Conservation (phyloP, 805 yeast species). For the Helenozyma baotianmanensis region DNA sequence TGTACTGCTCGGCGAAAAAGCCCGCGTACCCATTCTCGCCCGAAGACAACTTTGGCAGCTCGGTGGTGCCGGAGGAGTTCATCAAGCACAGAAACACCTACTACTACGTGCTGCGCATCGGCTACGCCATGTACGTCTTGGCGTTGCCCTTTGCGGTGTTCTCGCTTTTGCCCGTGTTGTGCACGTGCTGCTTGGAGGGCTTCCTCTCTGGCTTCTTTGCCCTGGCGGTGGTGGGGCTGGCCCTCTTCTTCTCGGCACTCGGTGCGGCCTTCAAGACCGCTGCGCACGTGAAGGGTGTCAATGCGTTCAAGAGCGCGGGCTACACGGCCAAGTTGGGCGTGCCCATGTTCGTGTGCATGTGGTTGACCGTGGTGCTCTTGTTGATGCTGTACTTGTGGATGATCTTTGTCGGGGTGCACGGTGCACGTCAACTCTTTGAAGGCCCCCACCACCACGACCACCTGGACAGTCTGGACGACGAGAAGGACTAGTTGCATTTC, state of each 20-base stretch:
- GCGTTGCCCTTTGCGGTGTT: conserved; percentile 58
- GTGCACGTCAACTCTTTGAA: too few relatives aligned
- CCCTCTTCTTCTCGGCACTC: conserved; percentile 41
- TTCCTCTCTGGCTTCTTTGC: conserved; percentile 8
- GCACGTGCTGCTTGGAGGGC: conserved; percentile 6
- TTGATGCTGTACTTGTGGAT: conserved; percentile 11
- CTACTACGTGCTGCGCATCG: conserved; percentile 58
- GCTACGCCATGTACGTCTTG: conserved; percentile 33
- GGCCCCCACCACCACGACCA: neutral
- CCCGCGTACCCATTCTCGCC: conserved; percentile 34
- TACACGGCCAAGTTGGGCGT: conserved; percentile 41
- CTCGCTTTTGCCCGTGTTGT: conserved; percentile 40
- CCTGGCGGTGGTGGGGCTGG: conserved; percentile 6
- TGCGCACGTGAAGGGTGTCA: conserved; percentile 50
- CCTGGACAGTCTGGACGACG: neutral
- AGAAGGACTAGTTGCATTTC: neutral
- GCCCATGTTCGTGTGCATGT: conserved; percentile 54
- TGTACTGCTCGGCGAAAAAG: conserved; percentile 15
- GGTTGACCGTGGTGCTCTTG: conserved; percentile 45
- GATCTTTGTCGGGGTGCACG: neutral
- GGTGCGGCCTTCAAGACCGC: conserved; percentile 51
- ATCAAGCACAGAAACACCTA: conserved; percentile 44
- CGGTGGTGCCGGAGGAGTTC: conserved; percentile 48
- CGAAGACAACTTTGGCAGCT: conserved; percentile 20
- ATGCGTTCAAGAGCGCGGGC: conserved; percentile 43